Evolutionary conservation across 805 yeast species (phyloP).

Genomic region (Cyberlindnera xylosilytica): DNA sequence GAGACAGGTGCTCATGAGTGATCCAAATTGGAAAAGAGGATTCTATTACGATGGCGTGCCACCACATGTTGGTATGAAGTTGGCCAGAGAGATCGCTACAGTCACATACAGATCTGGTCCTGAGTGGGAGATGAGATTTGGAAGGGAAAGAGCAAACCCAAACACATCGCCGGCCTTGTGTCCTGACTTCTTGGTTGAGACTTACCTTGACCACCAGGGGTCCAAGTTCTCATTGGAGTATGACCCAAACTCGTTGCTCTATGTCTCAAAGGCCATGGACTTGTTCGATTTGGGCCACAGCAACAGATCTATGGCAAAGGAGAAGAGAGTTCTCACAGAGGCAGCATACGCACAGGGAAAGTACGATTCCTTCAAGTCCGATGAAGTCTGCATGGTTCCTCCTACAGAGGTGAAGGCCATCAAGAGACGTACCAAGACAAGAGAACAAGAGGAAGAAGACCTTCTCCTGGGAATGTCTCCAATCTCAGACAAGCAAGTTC

Average conservation of each 20-base stretch:
- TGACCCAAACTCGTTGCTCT: conserved; percentile 85
- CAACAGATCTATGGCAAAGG: conserved; percentile 50
- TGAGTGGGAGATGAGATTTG: conserved; percentile 93
- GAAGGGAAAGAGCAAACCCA: conserved; percentile 83
- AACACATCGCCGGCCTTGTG: conserved; percentile 79
- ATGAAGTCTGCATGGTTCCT: conserved; percentile 36
- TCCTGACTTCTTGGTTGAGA: conserved; percentile 90
- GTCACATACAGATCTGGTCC: conserved; percentile 94
- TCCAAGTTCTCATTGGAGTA: conserved; percentile 89
- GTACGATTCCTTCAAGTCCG: conserved; percentile 21
- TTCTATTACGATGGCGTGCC: conserved; percentile 76
- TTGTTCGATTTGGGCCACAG: conserved; percentile 70
- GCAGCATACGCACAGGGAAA: conserved; percentile 28
- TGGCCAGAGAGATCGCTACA: conserved; percentile 91
- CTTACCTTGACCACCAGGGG: conserved; percentile 92
- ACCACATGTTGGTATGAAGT: conserved; percentile 93
- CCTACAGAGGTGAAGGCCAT: conserved; percentile 51
- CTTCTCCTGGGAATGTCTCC: conserved; percentile 61
- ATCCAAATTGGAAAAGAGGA: conserved; percentile 93
- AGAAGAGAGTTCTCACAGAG: conserved; percentile 31
- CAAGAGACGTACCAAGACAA: conserved; percentile 46
- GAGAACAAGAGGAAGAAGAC: conserved; percentile 59
- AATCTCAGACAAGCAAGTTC: conserved; percentile 59
- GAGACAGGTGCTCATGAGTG: conserved; percentile 90
- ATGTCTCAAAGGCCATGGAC: conserved; percentile 93